These are phyloP conservation scores for Polychaeton citri DNA, from an alignment of 2,329 filamentous ascomycete species.

Conservation along the genomic window DNA sequence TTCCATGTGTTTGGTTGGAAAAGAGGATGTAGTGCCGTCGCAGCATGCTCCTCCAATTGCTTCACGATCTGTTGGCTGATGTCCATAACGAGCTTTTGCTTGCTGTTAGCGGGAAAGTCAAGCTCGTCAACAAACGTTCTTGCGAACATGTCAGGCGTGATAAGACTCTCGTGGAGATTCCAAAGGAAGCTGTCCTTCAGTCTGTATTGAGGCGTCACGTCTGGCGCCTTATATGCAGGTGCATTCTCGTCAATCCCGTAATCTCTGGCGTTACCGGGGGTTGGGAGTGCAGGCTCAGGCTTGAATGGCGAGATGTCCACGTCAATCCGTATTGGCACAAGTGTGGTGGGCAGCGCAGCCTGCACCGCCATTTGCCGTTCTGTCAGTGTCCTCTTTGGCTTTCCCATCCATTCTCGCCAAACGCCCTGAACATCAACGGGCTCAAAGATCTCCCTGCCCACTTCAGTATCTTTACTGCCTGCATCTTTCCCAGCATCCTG, in stretches of 20 bases:
- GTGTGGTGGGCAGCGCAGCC: conserved; percentile 68
- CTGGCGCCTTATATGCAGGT: conserved; percentile 66
- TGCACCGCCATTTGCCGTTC: conserved; percentile 50
- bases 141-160: conserved; percentile 95
- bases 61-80: conserved; percentile 91
- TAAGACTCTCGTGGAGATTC: conserved; percentile 90
- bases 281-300: conserved; percentile 51
- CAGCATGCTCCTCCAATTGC: conserved; percentile 90
- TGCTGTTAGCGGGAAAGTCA: conserved; percentile 64
- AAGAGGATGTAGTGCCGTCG: conserved; percentile 81
- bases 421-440: conserved; percentile 81
- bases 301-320: conserved; percentile 74
- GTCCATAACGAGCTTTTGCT: conserved; percentile 52
- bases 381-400: conserved; percentile 40
- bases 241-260: conserved; percentile 55
- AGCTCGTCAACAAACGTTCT: conserved; percentile 79
- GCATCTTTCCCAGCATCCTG: conserved; percentile 19
- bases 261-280: conserved; percentile 45
- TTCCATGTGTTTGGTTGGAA: conserved; percentile 49
- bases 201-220: conserved; percentile 70
- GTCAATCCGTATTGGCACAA: conserved; percentile 94
- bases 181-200: conserved; percentile 93
- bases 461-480: conserved; percentile 43
- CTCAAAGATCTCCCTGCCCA: conserved; percentile 66
- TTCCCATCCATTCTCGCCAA: conserved; percentile 92